These are phyloP conservation scores for Sarocladiaceae sp. DNA, from an alignment of 2,329 filamentous ascomycete species.

Conservation along the genomic window DNA sequence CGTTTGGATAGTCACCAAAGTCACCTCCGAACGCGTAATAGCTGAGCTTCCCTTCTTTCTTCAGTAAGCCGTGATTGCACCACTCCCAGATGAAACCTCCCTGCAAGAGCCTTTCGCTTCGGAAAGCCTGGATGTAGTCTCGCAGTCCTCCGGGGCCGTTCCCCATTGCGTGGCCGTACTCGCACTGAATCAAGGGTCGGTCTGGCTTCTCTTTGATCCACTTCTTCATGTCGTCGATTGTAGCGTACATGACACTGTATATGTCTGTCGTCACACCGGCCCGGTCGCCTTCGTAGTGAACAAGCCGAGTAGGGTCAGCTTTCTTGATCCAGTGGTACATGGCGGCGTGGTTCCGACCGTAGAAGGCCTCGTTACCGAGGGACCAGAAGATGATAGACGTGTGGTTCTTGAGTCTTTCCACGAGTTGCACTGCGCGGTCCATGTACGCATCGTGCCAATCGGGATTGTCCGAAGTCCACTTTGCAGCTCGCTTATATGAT, in stretches of 20 bases:
- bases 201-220: conserved; percentile 34
- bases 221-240: conserved; percentile 29
- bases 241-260: conserved; percentile 62
- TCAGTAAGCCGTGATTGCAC: conserved; percentile 55
- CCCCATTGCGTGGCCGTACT: conserved; percentile 65
- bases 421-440: conserved; percentile 61
- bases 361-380: conserved; percentile 70
- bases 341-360: conserved; percentile 60
- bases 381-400: conserved; percentile 67
- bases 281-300: conserved; percentile 64
- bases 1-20: conserved; percentile 52
- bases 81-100: conserved; percentile 67
- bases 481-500: conserved; percentile 25
- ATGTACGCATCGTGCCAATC: conserved; percentile 62
- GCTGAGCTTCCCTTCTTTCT: too few species aligned
- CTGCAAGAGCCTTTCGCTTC: conserved; percentile 55
- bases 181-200: conserved; percentile 53
- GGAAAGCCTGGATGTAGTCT: conserved; percentile 64
- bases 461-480: conserved; percentile 55
- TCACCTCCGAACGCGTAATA: too few species aligned
- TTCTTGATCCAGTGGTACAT: conserved; percentile 63
- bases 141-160: conserved; percentile 67
- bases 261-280: conserved; percentile 57
- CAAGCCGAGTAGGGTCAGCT: conserved; percentile 50
- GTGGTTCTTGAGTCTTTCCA: conserved; percentile 57